Base-by-base conservation (phyloP, 2,329 filamentous ascomycete genomes). In the Apiospora saccharicola region DNA sequence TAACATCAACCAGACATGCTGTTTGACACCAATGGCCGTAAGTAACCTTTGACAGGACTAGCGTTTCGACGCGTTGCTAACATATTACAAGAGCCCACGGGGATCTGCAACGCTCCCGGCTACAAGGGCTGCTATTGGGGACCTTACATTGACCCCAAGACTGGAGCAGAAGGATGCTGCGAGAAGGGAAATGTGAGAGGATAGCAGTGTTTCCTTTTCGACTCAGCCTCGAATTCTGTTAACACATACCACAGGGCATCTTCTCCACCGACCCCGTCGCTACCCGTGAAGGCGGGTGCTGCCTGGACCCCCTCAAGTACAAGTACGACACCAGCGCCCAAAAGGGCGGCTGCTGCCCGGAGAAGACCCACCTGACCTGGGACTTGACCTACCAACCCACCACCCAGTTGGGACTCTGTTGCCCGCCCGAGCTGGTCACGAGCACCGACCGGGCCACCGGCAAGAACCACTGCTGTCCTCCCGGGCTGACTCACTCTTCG, bases 61-160 rank as follows among this genome's bases (percentile, higher is more conserved):
- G 14, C 13, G 24, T 24, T 30, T 16, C 4, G 26, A 16, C 24
- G 7, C 3, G 7, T 41, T 30, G 24, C 51, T 53, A 30, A 53
- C 4, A 53, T 30, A 7, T 0, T 4, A 16, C 14, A 1, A 53
- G 51, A 53, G 12, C 51, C 51, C 26, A 53, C 51, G 13, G 51
- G 51, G 19, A 53, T 4, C n/a, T 53, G 51, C 13, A 16, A 16
- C 5, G 51, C 51, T 30, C 51, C 51, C 3, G 51, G 51, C 13
- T 53, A 53, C 24, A 26, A 53, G 51, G 51, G 51, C 4, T 53
- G 51, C 24, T 53, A 53, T 24, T 53, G 51, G 51, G 51, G 51
- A 6, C 51, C 51, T 6, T 53, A 53, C 51, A 53, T 16, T 2
- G 51, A 53, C 51, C 51, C 51, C 24, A 53, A 53, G 24, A 53